These are phyloP conservation scores for Calonectria pseudoreteaudii DNA, from an alignment of 2,329 filamentous ascomycete genomes.

Conservation along the genomic window DNA sequence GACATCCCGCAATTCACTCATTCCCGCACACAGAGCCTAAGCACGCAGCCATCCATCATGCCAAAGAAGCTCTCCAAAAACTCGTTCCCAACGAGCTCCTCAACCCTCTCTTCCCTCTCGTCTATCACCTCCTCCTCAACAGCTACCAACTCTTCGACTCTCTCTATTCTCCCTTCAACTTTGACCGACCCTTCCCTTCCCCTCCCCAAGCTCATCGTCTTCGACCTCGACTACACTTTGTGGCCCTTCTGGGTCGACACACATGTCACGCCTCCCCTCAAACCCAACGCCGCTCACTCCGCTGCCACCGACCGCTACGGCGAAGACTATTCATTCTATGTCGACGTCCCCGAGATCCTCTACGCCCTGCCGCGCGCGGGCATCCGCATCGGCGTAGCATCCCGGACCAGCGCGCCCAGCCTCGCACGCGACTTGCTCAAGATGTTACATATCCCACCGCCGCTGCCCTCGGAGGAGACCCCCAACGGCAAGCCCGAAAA, in stretches of 20 bases:
- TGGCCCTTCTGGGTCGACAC: slow-evolving; percentile 99
- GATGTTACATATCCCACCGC: slow-evolving; percentile 70
- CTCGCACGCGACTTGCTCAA: slow-evolving; percentile 85
- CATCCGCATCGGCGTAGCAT: slow-evolving; percentile 77
- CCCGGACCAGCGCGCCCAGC: slow-evolving; percentile 82
- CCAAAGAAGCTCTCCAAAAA: slow-evolving; percentile 49
- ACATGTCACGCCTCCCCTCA: slow-evolving; percentile 82
- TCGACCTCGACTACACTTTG: slow-evolving; percentile 98
- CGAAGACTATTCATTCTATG: slow-evolving; percentile 78
- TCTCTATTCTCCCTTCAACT: slow-evolving; percentile 51
- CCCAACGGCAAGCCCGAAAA: slow-evolving; percentile 45
- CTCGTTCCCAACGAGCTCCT: slow-evolving; percentile 34
- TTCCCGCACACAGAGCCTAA: background rate
- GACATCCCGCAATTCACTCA: background rate
- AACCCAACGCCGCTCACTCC: slow-evolving; percentile 56
- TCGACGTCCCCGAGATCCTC: slow-evolving; percentile 75
- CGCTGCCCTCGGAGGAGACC: slow-evolving; percentile 33
- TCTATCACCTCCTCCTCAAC: slow-evolving; percentile 32
- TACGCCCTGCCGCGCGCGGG: slow-evolving; percentile 63
- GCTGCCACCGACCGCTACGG: slow-evolving; percentile 66
- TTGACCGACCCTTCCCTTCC: slow-evolving; percentile 69
- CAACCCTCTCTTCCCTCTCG: slow-evolving; percentile 35
- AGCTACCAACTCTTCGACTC: slow-evolving; percentile 29
- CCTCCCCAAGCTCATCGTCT: slow-evolving; percentile 86
- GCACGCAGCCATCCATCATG: slow-evolving; percentile 35